Evolutionary conservation across 306 rosid species (phyloP).

Genomic region (Betula pendula): DNA sequence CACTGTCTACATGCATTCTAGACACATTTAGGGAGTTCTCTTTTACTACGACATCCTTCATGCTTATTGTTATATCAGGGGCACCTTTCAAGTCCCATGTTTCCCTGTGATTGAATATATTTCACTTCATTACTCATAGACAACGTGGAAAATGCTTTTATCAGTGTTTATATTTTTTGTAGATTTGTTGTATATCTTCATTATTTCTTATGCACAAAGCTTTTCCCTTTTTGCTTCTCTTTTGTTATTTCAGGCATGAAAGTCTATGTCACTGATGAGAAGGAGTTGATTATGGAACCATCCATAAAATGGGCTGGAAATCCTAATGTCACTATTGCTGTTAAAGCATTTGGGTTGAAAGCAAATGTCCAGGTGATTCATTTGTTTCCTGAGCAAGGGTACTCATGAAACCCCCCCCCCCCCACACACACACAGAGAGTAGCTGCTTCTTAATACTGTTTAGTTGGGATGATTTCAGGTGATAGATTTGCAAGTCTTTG

Average conservation of each 20-base stretch:
- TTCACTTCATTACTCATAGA: slow-evolving; percentile 3
- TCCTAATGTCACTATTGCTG: slow-evolving; percentile 72
- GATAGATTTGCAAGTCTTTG: slow-evolving; percentile 80
- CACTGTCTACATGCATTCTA: not conserved
- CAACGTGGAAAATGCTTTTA: slow-evolving; percentile 5
- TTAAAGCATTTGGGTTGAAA: slow-evolving; percentile 85
- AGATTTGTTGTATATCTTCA: slow-evolving; percentile 6
- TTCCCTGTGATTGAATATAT: not conserved
- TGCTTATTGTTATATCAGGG: slow-evolving; percentile 6
- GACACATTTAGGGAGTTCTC: not conserved
- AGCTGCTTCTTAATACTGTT: slow-evolving; percentile 21
- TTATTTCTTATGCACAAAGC: not conserved
- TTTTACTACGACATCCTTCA: slow-evolving; percentile 11
- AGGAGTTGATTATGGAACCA: slow-evolving; percentile 95
- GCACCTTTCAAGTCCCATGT: slow-evolving; percentile 17
- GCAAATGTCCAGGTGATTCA: slow-evolving; percentile 73
- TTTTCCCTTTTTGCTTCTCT: slow-evolving; percentile 13
- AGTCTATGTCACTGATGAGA: slow-evolving; percentile 81
- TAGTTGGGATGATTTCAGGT: slow-evolving; percentile 48
- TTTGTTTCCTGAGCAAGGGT: slow-evolving; percentile 1
- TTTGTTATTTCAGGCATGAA: slow-evolving; percentile 67
- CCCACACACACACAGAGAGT: not conserved
- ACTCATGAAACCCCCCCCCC: no score
- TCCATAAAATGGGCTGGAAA: slow-evolving; percentile 90
- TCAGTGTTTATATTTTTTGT: slow-evolving; percentile 3